phyloP scores from a whole-genome alignment of 768 basidiomycete species.

The Lyophyllum atratum region DNA sequence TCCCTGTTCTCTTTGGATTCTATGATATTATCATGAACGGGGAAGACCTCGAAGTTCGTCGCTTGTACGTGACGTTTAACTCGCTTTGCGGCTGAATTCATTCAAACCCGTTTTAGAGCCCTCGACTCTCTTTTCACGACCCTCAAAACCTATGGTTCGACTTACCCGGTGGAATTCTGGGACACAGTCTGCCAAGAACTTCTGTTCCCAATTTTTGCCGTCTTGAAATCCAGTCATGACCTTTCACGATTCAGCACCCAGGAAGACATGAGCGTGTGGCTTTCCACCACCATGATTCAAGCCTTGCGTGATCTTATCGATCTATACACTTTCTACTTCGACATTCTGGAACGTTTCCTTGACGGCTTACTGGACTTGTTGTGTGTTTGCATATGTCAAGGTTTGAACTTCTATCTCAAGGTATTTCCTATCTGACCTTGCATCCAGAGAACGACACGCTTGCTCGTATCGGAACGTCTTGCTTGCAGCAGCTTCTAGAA shows the following conservation, averaged over 20 bases:
- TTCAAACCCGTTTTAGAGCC: conserved; percentile 55
- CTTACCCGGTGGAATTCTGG: conserved; percentile 94
- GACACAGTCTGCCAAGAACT: conserved; percentile 96
- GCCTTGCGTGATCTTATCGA: conserved; percentile 94
- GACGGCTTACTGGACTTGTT: conserved; percentile 93
- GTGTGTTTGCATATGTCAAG: conserved; percentile 98
- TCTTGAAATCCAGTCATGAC: conserved; percentile 91
- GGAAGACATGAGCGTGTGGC: conserved; percentile 99
- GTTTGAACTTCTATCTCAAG: conserved; percentile 42
- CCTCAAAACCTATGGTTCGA: conserved; percentile 83
- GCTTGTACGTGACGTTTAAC: conserved; percentile 66
- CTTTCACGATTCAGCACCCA: conserved; percentile 91
- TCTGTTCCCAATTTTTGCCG: conserved; percentile 97
- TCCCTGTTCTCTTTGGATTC: conserved; percentile 95
- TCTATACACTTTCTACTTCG: conserved; percentile 94
- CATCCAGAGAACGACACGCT: conserved; percentile 92
- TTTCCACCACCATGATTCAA: conserved; percentile 99
- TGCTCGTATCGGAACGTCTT: conserved; percentile 96
- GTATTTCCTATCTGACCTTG: conserved; percentile 9
- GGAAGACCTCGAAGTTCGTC: conserved; percentile 95
- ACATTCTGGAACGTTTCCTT: conserved; percentile 83
- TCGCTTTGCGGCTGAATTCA: neutral
- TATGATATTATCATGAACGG: conserved; percentile 99
- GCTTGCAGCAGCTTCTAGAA: conserved; percentile 94
- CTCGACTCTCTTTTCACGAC: conserved; percentile 96